These are phyloP conservation scores for Ceratobasidium sp. DNA, from an alignment of 1,284 basidiomycete species.

Conservation along the genomic window DNA sequence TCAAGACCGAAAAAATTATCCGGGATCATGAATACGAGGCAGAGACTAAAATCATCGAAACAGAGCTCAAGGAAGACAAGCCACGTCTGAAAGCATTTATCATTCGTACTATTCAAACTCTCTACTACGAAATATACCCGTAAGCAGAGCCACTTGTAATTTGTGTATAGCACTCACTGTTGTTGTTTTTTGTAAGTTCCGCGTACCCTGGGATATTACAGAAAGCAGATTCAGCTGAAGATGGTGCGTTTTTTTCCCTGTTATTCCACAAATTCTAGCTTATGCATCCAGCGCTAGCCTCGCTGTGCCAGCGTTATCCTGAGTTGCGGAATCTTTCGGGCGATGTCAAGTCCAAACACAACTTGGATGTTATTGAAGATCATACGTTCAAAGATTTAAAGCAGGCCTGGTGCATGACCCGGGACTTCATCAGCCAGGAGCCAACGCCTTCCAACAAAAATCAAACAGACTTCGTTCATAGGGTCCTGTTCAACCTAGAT, in stretches of 20 bases:
- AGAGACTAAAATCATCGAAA: neutral
- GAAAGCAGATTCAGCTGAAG: too few species aligned
- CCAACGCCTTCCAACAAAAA: neutral
- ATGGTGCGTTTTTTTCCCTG: neutral
- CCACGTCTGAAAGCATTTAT: neutral
- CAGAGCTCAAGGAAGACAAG: neutral
- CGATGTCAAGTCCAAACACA: neutral
- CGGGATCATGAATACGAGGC: neutral
- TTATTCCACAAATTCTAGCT: neutral
- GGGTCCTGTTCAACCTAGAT: neutral
- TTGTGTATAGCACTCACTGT: too few species aligned
- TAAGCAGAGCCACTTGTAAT: neutral
- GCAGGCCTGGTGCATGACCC: constrained; percentile 20
- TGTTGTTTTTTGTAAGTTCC: too few species aligned
- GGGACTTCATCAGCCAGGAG: neutral
- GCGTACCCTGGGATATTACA: too few species aligned
- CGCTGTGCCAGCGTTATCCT: too few species aligned
- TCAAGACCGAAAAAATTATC: neutral
- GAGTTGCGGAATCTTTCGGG: neutral
- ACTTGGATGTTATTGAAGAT: neutral
- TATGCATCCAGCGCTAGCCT: neutral
- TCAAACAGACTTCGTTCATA: constrained; percentile 1
- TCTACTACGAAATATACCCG: neutral
- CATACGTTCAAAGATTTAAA: constrained; percentile 12
- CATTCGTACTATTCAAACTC: neutral